Evolutionary conservation across 2,329 filamentous ascomycete species (phyloP).

Genomic region (Hymenoscyphus linearis): DNA sequence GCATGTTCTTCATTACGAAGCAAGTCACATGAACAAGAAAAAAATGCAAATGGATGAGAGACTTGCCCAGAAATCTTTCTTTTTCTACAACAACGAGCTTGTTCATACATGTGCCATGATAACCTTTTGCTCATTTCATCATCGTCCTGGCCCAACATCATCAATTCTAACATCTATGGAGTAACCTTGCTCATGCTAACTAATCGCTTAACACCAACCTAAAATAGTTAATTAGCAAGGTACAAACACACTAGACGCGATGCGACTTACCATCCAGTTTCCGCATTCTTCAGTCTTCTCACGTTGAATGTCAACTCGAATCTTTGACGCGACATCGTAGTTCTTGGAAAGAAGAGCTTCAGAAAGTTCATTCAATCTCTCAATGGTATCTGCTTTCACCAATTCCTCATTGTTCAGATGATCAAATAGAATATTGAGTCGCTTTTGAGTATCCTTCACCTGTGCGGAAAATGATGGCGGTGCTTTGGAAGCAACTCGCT

Average conservation of each 20-base stretch:
- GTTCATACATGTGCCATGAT: not conserved
- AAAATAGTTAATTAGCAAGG: constrained; percentile 36
- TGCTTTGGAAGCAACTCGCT: constrained; percentile 79
- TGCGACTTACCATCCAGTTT: constrained; percentile 73
- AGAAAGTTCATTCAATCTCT: constrained; percentile 59
- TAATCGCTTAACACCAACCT: constrained; percentile 72
- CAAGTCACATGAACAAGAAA: not conserved
- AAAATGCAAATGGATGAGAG: not conserved
- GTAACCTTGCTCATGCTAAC: constrained; percentile 77
- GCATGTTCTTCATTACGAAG: not conserved
- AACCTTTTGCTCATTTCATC: not conserved
- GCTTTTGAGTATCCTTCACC: constrained; percentile 90
- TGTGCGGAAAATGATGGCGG: constrained; percentile 82
- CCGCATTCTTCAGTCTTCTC: constrained; percentile 77
- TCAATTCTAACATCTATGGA: constrained; percentile 33
- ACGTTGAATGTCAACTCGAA: constrained; percentile 71
- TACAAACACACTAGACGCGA: not conserved
- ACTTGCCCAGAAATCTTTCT: not conserved
- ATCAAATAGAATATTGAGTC: constrained; percentile 89
- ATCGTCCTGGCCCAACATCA: not conserved
- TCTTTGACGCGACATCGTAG: constrained; percentile 59
- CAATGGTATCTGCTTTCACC: constrained; percentile 72
- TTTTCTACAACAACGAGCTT: not conserved
- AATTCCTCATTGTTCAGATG: constrained; percentile 95
- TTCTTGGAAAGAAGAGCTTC: constrained; percentile 63